These are phyloP conservation scores for Fusarium palustre DNA, from an alignment of 2,329 filamentous ascomycete species.

Conservation along the genomic window DNA sequence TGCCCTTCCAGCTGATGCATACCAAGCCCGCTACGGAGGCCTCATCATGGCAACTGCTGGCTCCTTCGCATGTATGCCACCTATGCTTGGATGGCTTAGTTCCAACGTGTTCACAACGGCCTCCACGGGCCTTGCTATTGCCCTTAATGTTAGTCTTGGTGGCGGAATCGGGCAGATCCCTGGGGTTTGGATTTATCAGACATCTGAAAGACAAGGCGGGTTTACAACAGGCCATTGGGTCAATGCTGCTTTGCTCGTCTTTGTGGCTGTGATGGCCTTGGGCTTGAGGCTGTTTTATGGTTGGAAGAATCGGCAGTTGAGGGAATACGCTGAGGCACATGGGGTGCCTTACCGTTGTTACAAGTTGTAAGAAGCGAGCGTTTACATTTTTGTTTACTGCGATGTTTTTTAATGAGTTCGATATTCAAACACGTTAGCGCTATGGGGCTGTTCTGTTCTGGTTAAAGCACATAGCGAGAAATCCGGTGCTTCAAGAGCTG, in stretches of 20 bases:
- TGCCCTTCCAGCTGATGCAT: conserved; percentile 69
- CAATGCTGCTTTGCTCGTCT: conserved; percentile 70
- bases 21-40: conserved; percentile 73
- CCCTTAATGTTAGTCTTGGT: conserved; percentile 74
- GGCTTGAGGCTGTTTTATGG: conserved; percentile 68
- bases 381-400: conserved; percentile 6
- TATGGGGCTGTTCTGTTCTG: background rate
- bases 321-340: conserved; percentile 47
- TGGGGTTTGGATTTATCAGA: conserved; percentile 80
- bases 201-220: conserved; percentile 67
- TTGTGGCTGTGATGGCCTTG: conserved; percentile 67
- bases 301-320: conserved; percentile 56
- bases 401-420: conserved; percentile 5
- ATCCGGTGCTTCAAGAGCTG: background rate
- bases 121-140: conserved; percentile 75
- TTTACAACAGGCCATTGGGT: conserved; percentile 79
- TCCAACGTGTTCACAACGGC: conserved; percentile 75
- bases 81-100: conserved; percentile 76
- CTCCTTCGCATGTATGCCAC: conserved; percentile 75
- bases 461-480: background rate
- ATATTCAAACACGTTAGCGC: background rate
- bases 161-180: conserved; percentile 78
- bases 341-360: conserved; percentile 55
- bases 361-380: conserved; percentile 50
- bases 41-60: conserved; percentile 75